Percentiles rank a stretch among this genome's conserved stretches.
phyloP scores from a whole-genome alignment of 805 yeast species.

The Hanseniaspora nectarophila region DNA sequence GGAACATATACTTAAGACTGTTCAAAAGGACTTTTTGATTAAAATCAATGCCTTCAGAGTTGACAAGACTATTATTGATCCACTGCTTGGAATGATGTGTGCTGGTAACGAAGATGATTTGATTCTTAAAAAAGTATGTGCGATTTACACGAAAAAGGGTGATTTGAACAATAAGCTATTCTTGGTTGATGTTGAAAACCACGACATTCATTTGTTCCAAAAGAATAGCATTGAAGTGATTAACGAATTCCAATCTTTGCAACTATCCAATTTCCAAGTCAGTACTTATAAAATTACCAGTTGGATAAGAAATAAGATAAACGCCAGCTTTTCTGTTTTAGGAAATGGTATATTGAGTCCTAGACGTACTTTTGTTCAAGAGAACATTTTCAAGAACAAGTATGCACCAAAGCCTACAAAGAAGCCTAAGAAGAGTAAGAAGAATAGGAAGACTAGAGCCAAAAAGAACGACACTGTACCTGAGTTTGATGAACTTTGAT shows the following conservation, averaged over 20 bases:
- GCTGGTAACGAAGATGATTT: not conserved
- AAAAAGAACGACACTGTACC: not conserved
- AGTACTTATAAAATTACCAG: not conserved
- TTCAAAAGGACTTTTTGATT: not conserved
- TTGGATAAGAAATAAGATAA: not conserved
- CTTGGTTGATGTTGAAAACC: not conserved
- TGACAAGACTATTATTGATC: not conserved
- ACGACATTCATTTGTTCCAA: not conserved
- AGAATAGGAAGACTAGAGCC: not conserved
- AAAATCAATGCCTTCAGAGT: not conserved
- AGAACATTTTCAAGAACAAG: constrained; percentile 1
- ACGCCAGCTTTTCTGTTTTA: not conserved
- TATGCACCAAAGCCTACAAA: not conserved
- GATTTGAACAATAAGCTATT: not conserved
- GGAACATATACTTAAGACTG: not conserved
- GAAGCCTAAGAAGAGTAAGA: too few species aligned
- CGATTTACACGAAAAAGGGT: not conserved
- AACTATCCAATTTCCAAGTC: not conserved
- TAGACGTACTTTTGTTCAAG: not conserved
- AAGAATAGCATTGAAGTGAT: not conserved
- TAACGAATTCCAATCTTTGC: not conserved
- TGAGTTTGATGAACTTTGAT: constrained; percentile 3
- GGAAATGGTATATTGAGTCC: constrained; percentile 2
- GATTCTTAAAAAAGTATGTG: not conserved
- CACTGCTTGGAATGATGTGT: not conserved